Conservation (phyloP, 2,329 filamentous ascomycete genomes). For the Hawksworthiomyces lignivorus region DNA sequence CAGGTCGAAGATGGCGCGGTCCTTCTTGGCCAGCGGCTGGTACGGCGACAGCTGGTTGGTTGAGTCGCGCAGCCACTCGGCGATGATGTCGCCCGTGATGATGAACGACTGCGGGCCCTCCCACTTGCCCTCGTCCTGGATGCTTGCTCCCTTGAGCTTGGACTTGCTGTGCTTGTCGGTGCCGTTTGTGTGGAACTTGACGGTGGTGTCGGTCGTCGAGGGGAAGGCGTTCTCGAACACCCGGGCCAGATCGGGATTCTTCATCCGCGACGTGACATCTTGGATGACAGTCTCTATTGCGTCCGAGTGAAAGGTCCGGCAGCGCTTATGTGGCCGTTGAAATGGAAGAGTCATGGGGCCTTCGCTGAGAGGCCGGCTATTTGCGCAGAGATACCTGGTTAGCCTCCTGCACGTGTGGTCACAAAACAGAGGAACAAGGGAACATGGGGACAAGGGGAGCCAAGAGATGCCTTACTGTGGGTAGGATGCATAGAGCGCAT, state of each 20-base stretch:
- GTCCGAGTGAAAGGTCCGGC: slow-evolving; percentile 82
- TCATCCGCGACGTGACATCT: slow-evolving; percentile 71
- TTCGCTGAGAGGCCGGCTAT: slow-evolving; percentile 67
- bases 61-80: slow-evolving; percentile 89
- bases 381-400: too few species aligned
- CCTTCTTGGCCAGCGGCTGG: slow-evolving; percentile 73
- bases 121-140: slow-evolving; percentile 65
- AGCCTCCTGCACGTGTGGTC: too few species aligned
- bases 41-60: slow-evolving; percentile 89
- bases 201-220: slow-evolving; percentile 82
- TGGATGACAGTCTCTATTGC: slow-evolving; percentile 82
- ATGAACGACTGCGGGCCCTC: slow-evolving; percentile 84
- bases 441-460: too few species aligned
- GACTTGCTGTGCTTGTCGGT: slow-evolving; percentile 23
- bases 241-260: slow-evolving; percentile 79
- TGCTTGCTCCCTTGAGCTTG: slow-evolving; percentile 23
- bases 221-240: slow-evolving; percentile 95
- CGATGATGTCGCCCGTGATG: slow-evolving; percentile 84
- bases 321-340: slow-evolving; percentile 72
- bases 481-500: slow-evolving; percentile 50
- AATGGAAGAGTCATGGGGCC: slow-evolving; percentile 76
- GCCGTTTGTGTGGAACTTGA: slow-evolving; percentile 75
- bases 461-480: slow-evolving; percentile 51
- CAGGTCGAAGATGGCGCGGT: slow-evolving; percentile 61
- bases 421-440: not conserved